A percentile compares a stretch with the other conserved stretches of the same genome.
Conservation (phyloP, 805 yeast genomes). For the Komagataella populi region DNA sequence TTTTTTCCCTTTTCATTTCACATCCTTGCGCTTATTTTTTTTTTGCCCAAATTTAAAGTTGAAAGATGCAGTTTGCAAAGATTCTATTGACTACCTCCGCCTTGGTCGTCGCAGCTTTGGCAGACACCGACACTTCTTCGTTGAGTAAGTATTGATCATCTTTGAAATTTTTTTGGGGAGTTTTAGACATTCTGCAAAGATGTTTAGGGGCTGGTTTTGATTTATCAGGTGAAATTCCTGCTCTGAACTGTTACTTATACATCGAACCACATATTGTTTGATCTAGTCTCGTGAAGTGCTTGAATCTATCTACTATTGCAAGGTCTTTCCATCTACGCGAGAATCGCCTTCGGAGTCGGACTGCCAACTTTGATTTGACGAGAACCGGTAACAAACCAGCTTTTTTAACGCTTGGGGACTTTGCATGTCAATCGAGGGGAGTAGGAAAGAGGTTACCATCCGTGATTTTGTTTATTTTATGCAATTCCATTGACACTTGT, state of each 20-base stretch:
- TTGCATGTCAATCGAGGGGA: not conserved
- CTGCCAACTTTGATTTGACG: not conserved
- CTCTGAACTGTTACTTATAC: not conserved
- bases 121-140: conserved; percentile 23
- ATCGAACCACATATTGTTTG: not conserved
- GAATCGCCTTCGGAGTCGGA: not conserved
- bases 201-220: not conserved
- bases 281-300: not conserved
- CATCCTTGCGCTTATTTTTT: conserved; percentile 4
- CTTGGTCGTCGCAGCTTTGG: conserved; percentile 31
- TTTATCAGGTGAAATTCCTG: not conserved
- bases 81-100: conserved; percentile 34
- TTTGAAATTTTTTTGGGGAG: conserved; percentile 1
- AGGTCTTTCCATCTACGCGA: not conserved
- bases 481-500: not conserved
- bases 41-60: not conserved
- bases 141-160: conserved; percentile 18
- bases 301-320: not conserved
- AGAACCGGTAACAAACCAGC: not conserved
- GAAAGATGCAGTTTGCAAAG: conserved; percentile 38
- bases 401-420: not conserved
- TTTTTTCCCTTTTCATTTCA: conserved; percentile 1
- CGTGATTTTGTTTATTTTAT: not conserved
- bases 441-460: not conserved
- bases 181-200: not conserved